Evolutionary conservation across 148 eudicot species (phyloP), one percentile per base, ranked within the genome.

Genomic region (Cornus kousa): DNA sequence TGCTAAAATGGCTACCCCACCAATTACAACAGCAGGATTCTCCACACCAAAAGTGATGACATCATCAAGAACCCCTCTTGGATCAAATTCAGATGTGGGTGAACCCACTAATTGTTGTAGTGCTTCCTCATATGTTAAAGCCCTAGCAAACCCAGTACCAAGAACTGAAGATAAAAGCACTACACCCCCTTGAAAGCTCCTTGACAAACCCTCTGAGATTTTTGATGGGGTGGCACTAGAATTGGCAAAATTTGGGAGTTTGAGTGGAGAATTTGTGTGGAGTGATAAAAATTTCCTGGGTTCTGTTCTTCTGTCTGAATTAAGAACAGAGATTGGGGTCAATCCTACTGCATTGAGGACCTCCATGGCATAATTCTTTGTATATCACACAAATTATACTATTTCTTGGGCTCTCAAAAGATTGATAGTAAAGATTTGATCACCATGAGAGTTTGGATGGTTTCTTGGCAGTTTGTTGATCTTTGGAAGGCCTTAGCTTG

Each of bases 91-190:
- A 53, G 92, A 73, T 77, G 85, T 78, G 66, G 74, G 20, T 43
- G 82, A 64, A 72, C 64, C 80, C 50, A 79, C 76, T 67, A 97
- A 86, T 69, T 91, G 97, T 60, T 86, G 83, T 1, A 94, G 74
- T 64, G 98, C 99, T 79, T 96, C 99, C 28, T 96, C 95, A 84
- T 91, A 96, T 68, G 99, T 89, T 53, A 96, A 79, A 65, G 99
- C 94, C 72, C 77, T 79, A 2, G 97, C 91, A 67, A 80, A 74
- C 35, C 89, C 90, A 24, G 97, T 60, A 79, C 40, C 86, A 12
- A 93, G 74, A 62, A 89, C 65, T 78, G 98, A 87, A 69, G 95
- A 88, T 59, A 92, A 74, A 3, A 96, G 76, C 10, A 84, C 80
- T 80, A 96, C 79, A 74, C 93, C 84, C n/a, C 87, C 90, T 19